phyloP scores from a whole-genome alignment of 768 basidiomycete species.

The Mycena epipterygia region DNA sequence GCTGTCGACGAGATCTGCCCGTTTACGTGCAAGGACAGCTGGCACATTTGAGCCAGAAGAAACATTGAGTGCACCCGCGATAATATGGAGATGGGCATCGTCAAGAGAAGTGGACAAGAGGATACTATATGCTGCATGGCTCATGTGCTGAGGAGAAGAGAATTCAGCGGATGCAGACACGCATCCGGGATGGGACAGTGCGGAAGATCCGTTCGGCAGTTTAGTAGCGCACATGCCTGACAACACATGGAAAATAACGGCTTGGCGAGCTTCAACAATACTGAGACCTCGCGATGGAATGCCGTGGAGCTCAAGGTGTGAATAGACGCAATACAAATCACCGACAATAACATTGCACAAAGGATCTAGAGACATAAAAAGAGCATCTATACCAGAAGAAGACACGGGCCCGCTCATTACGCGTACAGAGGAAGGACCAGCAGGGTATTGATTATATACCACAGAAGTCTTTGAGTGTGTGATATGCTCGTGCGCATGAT shows the following conservation, averaged over 20 bases:
- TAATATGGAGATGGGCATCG: background rate
- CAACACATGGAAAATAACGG: background rate
- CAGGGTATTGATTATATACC: too few relatives aligned
- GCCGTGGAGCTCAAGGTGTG: background rate
- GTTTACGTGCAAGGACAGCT: background rate
- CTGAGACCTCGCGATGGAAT: background rate
- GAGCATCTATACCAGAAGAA: background rate
- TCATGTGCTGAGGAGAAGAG: background rate
- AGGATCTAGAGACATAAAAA: background rate
- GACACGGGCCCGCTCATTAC: background rate
- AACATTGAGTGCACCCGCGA: background rate
- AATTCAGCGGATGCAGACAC: background rate
- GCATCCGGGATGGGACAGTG: background rate
- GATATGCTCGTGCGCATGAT: too few relatives aligned
- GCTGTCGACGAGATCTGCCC: background rate
- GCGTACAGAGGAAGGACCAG: background rate
- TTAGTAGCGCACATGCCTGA: background rate
- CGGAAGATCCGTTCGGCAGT: background rate
- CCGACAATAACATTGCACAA: background rate
- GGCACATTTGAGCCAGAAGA: background rate
- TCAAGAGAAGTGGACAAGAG: background rate
- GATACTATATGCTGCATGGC: slow-evolving; percentile 2
- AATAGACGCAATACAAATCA: background rate
- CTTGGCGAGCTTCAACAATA: background rate
- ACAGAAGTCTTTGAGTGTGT: too few relatives aligned